Evolutionary conservation across 306 rosid species (phyloP), one percentile per base, ranked within the genome.

Genomic region (Quercus gilva): DNA sequence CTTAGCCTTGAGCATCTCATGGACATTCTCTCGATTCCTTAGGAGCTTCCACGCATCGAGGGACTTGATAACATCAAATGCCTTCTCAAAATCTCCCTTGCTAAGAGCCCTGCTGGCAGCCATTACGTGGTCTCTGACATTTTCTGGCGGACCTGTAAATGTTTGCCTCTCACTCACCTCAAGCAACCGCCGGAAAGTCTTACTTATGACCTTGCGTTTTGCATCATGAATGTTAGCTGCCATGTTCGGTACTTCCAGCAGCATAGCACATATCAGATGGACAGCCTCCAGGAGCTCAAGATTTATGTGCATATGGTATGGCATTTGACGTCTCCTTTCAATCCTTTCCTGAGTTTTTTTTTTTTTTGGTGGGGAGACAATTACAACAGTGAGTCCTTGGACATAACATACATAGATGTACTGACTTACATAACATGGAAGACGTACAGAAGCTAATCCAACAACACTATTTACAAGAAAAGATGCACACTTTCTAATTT

Each of bases 311-410:
- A 96, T 96, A 72, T 96, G 99, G 81, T 93, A 96, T 41, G 99
- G 99, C 99, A 96, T 96, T 84, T 93, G 98, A 4, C 99, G 89
- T 76, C 98, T 91, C 82, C 99, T 87, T 90, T 96, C 99, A 86
- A 91, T 79, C 80, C 99, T 91, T 88, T 96, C 99, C 99, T 96
- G n/a, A 35, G 1, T 2, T 45, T 12, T 49, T 10, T 49, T 49
- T 49, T 49, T 12, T 8, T 6, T 2, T 1, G 8, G 1, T 13
- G 26, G 26, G 8, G 28, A 17, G 20, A 9, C 17, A 67, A 7
- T 35, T 67, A 37, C 28, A 67, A 67, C 12, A 9, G 51, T 35
- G 26, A 67, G 72, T 3, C 72, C 51, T 37, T 9, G 52, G 15
- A 33, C 26, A 67, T 19, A 33, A 35, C 28, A 19, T 19, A 67